Percentiles rank a stretch among this genome's conserved stretches.
Conservation (phyloP, 306 rosid genomes). For the Erythrophleum fordii region DNA sequence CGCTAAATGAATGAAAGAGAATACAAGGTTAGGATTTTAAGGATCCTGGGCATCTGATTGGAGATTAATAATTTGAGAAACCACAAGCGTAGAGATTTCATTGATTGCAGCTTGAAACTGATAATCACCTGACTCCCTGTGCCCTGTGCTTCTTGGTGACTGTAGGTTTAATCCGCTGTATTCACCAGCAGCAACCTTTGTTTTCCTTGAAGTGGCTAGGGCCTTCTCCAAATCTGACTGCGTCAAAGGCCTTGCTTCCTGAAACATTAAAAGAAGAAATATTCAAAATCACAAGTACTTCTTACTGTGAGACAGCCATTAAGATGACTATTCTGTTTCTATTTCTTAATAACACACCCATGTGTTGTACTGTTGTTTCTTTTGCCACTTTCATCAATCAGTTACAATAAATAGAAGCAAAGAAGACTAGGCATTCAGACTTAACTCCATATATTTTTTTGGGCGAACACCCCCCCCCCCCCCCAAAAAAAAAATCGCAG, state of each 20-base stretch:
- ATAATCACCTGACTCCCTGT: slow-evolving; percentile 64
- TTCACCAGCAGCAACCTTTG: slow-evolving; percentile 62
- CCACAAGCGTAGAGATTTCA: slow-evolving; percentile 77
- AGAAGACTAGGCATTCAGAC: neutral
- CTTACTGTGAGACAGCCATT: slow-evolving; percentile 1
- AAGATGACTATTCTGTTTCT: slow-evolving; percentile 27
- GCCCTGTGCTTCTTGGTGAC: slow-evolving; percentile 52
- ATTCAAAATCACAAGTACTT: slow-evolving; percentile 23
- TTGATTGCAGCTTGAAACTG: slow-evolving; percentile 77
- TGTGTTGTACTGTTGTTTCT: neutral
- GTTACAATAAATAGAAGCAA: neutral
- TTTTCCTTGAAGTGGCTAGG: slow-evolving; percentile 50
- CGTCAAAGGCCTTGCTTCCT: slow-evolving; percentile 56
- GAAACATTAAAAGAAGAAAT: slow-evolving; percentile 6
- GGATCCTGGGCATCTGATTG: slow-evolving; percentile 69
- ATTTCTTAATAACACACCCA: neutral
- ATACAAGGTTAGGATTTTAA: slow-evolving; percentile 38
- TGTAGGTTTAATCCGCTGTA: slow-evolving; percentile 57
- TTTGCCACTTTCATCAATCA: neutral
- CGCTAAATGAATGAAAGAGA: slow-evolving; percentile 34
- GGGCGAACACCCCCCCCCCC: no score
- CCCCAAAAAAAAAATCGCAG: neutral
- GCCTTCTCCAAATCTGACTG: slow-evolving; percentile 64
- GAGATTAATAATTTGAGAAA: slow-evolving; percentile 75
- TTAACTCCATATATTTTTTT: neutral